Percentiles rank a stretch among this genome's conserved stretches.
These are phyloP conservation scores for Apiospora koreana DNA, from an alignment of 2,329 filamentous ascomycete genomes.

Conservation along the genomic window DNA sequence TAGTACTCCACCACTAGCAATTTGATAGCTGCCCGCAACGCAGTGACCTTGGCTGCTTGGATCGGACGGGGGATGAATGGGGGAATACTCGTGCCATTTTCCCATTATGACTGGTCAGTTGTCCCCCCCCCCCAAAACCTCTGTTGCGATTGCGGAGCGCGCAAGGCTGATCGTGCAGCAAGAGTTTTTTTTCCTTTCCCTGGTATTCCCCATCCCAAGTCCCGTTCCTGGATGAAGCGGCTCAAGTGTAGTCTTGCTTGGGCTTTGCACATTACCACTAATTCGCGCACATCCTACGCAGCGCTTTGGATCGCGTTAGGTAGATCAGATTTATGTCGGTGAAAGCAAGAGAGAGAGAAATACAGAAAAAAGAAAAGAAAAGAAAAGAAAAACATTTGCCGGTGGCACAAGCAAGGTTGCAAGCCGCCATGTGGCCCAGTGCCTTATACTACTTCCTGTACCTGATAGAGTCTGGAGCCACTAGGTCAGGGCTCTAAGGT, in stretches of 20 bases:
- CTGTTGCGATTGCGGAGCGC: conserved; percentile 1
- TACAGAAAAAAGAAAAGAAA: too few relatives aligned
- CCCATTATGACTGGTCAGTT: background rate
- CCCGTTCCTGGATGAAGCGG: background rate
- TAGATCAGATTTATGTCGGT: too few relatives aligned
- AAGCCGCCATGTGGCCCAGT: background rate
- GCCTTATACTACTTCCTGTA: background rate
- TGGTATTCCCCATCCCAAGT: background rate
- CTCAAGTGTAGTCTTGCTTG: background rate
- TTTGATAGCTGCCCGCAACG: background rate
- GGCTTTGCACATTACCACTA: background rate
- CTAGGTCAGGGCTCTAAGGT: background rate
- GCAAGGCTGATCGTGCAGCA: background rate
- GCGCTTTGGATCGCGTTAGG: too few relatives aligned
- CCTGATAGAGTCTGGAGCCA: background rate
- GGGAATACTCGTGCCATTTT: background rate
- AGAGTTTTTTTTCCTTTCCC: background rate
- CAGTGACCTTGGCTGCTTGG: background rate
- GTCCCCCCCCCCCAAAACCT: background rate
- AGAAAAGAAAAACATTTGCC: too few relatives aligned
- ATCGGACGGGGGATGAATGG: background rate
- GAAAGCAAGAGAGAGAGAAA: too few relatives aligned
- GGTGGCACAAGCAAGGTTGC: background rate
- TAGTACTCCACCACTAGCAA: background rate
- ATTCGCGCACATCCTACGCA: background rate